These are phyloP conservation scores for Backusella westeae DNA, from an alignment of 192 early-diverging fungal genomes.

Conservation along the genomic window DNA sequence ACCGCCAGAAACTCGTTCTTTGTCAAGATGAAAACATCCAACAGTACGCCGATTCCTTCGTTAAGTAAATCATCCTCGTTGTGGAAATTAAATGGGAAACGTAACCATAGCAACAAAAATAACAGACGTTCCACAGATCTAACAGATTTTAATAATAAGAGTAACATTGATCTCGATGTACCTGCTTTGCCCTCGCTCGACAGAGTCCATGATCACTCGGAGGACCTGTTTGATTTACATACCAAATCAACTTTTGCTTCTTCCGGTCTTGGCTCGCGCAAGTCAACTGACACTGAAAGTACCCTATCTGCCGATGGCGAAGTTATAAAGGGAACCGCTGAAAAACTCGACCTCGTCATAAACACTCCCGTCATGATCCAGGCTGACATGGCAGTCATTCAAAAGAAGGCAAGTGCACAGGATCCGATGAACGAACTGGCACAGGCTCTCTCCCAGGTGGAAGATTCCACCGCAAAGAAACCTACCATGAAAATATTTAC, in stretches of 20 bases:
- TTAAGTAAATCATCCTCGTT: not conserved
- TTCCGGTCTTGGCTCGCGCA: not conserved
- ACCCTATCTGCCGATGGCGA: not conserved
- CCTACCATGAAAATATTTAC: not conserved
- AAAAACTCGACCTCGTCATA: not conserved
- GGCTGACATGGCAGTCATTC: not conserved
- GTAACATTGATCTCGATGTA: not conserved
- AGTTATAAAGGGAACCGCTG: not conserved
- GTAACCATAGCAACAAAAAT: not conserved
- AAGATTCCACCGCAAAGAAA: not conserved
- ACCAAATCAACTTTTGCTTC: not conserved
- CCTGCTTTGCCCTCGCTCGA: not conserved
- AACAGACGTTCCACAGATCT: conserved; percentile 7
- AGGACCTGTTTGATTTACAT: not conserved
- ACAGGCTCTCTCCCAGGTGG: not conserved
- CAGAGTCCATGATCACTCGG: not conserved
- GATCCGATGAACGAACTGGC: not conserved
- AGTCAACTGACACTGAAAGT: not conserved
- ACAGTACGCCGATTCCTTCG: not conserved
- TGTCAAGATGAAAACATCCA: not conserved
- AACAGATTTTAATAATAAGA: not conserved
- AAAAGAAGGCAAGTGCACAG: not conserved
- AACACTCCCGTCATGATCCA: not conserved
- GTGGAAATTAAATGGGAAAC: not conserved
- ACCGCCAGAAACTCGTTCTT: not conserved